Evolutionary conservation across 2,329 filamentous ascomycete genomes (phyloP).

Genomic region (Coniella vitis): DNA sequence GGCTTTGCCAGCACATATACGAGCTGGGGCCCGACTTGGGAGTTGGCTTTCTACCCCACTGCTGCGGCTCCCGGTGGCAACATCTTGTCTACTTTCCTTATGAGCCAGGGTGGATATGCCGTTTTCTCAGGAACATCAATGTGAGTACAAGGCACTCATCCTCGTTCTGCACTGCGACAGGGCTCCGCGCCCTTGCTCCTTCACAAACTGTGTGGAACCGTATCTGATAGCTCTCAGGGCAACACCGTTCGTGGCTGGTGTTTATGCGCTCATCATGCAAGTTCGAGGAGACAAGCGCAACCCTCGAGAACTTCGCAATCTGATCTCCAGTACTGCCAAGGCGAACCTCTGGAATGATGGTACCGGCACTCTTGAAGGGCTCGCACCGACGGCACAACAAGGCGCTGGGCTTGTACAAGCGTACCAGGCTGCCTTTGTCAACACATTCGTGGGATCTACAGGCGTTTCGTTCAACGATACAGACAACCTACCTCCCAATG

Average conservation of each 20-base stretch:
- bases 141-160: constrained; percentile 21
- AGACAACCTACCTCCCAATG: constrained; percentile 25
- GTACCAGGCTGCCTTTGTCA: constrained; percentile 32
- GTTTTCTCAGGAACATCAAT: constrained; percentile 54
- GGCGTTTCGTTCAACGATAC: constrained; percentile 40
- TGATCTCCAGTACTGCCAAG: constrained; percentile 18
- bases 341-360: constrained; percentile 28
- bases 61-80: constrained; percentile 49
- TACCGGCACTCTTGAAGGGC: constrained; percentile 3
- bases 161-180: not conserved
- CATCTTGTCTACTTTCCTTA: constrained; percentile 52
- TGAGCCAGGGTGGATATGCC: constrained; percentile 39
- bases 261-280: constrained; percentile 12
- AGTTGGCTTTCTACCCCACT: constrained; percentile 49
- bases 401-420: constrained; percentile 37
- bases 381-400: constrained; percentile 33
- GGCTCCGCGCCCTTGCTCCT: not conserved
- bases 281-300: constrained; percentile 2
- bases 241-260: constrained; percentile 35
- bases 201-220: not conserved
- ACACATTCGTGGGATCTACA: constrained; percentile 28
- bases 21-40: constrained; percentile 54
- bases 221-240: constrained; percentile 23
- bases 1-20: constrained; percentile 45
- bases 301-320: not conserved